These are phyloP conservation scores for Yarrowia phangngaensis DNA, from an alignment of 805 yeast species.

Conservation along the genomic window DNA sequence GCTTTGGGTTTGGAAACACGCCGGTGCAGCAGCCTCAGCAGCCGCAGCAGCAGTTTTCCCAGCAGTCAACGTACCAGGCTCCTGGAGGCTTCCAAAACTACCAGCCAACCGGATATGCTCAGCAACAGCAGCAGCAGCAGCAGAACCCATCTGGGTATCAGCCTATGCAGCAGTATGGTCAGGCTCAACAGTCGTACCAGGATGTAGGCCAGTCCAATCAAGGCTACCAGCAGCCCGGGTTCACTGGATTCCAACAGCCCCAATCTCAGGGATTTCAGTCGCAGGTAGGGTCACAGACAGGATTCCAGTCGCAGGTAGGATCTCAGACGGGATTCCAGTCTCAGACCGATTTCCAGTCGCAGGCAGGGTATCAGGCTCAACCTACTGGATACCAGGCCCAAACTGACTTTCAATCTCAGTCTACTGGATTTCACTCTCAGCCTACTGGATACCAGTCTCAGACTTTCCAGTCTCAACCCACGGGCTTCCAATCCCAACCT, in stretches of 20 bases:
- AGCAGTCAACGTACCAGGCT: constrained; percentile 16
- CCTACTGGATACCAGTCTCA: constrained; percentile 34
- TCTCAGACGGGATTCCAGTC: not conserved
- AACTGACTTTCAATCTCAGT: constrained; percentile 1
- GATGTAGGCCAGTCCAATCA: constrained; percentile 16
- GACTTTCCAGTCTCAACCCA: constrained; percentile 1
- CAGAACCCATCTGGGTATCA: constrained; percentile 30
- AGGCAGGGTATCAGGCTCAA: constrained; percentile 26
- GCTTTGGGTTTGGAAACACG: constrained; percentile 27
- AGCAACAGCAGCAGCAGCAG: constrained; percentile 10
- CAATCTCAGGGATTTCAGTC: too few species aligned
- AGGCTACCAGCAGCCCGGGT: constrained; percentile 13
- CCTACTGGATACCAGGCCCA: constrained; percentile 30
- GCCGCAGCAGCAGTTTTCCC: constrained; percentile 21
- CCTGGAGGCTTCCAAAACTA: constrained; percentile 22
- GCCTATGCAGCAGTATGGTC: constrained; percentile 30
- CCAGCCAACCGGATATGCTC: constrained; percentile 28
- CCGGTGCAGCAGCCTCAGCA: constrained; percentile 24
- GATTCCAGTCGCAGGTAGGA: too few species aligned
- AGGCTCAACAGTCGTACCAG: constrained; percentile 29
- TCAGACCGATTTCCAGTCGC: constrained; percentile 6
- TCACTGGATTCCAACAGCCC: constrained; percentile 28
- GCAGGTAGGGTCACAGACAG: too few species aligned
- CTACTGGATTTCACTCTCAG: constrained; percentile 27
- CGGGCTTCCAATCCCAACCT: constrained; percentile 28